phyloP scores from a whole-genome alignment of 2,329 filamentous ascomycete genomes.

The Gliomastix tumulicola region DNA sequence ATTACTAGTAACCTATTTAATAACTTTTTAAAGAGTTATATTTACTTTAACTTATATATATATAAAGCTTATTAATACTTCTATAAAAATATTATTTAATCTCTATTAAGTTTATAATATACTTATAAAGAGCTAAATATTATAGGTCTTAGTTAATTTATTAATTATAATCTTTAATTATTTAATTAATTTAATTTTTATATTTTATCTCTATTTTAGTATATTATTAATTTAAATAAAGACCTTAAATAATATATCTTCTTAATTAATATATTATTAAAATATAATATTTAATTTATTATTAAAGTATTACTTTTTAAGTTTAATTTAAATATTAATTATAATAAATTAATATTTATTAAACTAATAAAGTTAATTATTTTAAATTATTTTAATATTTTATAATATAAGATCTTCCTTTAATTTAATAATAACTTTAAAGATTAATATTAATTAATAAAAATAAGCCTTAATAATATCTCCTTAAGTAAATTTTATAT shows the following conservation, averaged over 20 bases:
- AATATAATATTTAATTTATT: neutral
- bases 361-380: neutral
- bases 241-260: too few relatives aligned
- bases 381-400: neutral
- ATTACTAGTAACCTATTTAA: too few relatives aligned
- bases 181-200: too few relatives aligned
- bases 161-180: neutral
- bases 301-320: neutral
- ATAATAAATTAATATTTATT: neutral
- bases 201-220: too few relatives aligned
- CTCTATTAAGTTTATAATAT: neutral
- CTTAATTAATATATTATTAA: neutral
- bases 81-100: too few relatives aligned
- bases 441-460: slow-evolving; percentile 1
- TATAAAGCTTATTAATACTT: too few relatives aligned
- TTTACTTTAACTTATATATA: too few relatives aligned
- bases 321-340: neutral
- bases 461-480: neutral
- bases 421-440: slow-evolving; percentile 1
- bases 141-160: neutral
- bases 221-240: too few relatives aligned
- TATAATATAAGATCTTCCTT: neutral
- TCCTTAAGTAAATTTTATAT: neutral
- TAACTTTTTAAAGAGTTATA: too few relatives aligned
- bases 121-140: neutral